Evolutionary conservation across 768 basidiomycete genomes (phyloP).

Genomic region (Neoboletus brunneissimus): DNA sequence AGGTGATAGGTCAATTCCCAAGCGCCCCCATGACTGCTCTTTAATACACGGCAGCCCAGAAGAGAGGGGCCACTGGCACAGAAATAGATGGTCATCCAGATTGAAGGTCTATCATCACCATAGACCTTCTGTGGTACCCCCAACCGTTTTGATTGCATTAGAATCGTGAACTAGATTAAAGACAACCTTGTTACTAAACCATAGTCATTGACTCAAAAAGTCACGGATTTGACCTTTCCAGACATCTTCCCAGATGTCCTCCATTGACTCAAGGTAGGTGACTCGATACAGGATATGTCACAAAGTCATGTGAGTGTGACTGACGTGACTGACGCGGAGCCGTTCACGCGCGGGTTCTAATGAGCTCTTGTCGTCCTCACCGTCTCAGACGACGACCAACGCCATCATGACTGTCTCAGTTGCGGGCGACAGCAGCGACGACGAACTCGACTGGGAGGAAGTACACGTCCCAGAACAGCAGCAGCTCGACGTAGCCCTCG

Average conservation of each 20-base stretch:
- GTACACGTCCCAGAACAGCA: slow-evolving; percentile 51
- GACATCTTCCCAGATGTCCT: too few species aligned
- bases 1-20: background rate
- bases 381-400: slow-evolving; percentile 6
- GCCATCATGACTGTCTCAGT: slow-evolving; percentile 16
- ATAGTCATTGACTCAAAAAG: too few species aligned
- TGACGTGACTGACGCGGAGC: slow-evolving; percentile 22
- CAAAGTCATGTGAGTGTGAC: slow-evolving; percentile 17
- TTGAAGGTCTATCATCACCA: background rate
- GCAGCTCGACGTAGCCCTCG: slow-evolving; percentile 19
- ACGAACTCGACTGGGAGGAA: slow-evolving; percentile 82
- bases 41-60: too few species aligned
- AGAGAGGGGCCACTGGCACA: background rate
- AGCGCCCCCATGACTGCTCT: background rate
- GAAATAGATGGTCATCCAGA: background rate
- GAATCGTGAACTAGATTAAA: background rate
- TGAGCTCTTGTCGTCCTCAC: slow-evolving; percentile 3
- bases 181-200: background rate
- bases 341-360: slow-evolving; percentile 10
- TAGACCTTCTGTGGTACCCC: too few species aligned
- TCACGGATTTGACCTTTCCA: too few species aligned
- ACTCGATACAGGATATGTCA: background rate
- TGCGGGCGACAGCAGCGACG: slow-evolving; percentile 43
- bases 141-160: background rate
- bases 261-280: background rate